Percentiles rank a stretch among this genome's conserved stretches.
These are phyloP conservation scores for Fonsecaea pugnacius DNA, from an alignment of 2,329 filamentous ascomycete genomes.

Conservation along the genomic window DNA sequence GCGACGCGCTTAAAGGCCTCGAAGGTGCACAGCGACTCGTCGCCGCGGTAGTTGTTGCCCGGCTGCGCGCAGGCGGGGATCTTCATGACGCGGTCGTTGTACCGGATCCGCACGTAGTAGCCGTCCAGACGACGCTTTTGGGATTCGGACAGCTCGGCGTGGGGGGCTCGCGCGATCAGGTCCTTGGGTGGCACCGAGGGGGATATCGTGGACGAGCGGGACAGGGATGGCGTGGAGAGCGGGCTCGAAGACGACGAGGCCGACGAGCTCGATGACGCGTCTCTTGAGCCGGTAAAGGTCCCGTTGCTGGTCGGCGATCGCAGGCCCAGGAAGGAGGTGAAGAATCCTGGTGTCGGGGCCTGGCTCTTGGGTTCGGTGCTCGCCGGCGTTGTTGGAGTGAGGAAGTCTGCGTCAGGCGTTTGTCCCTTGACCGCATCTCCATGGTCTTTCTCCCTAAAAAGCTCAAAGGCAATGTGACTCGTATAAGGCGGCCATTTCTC, in stretches of 20 bases:
- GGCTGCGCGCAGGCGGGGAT: conserved; percentile 77
- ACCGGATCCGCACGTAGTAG: conserved; percentile 87
- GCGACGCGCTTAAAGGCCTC: conserved; percentile 90
- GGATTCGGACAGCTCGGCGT: conserved; percentile 58
- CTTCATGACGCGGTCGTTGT: conserved; percentile 82
- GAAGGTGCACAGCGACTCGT: conserved; percentile 88
- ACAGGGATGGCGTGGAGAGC: conserved; percentile 36
- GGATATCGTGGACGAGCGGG: conserved; percentile 25
- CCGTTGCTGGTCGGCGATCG: conserved; percentile 39
- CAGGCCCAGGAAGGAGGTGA: conserved; percentile 38
- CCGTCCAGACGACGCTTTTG: conserved; percentile 68
- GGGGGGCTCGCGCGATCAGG: conserved; percentile 64
- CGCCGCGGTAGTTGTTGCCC: conserved; percentile 83
- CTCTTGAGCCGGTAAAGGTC: not conserved
- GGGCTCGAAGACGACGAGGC: conserved; percentile 25
- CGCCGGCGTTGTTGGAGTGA: conserved; percentile 36
- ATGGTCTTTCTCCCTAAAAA: conserved; percentile 66
- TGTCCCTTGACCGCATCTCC: conserved; percentile 37
- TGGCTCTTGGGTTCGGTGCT: conserved; percentile 41
- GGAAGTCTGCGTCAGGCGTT: conserved; percentile 31
- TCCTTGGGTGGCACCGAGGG: conserved; percentile 27
- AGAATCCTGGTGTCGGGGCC: conserved; percentile 29
- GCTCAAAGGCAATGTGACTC: conserved; percentile 85
- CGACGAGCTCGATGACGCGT: conserved; percentile 18
- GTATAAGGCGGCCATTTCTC: conserved; percentile 90